Conservation (phyloP, 495 filamentous ascomycete species). For the Coniosporium apollinis region DNA sequence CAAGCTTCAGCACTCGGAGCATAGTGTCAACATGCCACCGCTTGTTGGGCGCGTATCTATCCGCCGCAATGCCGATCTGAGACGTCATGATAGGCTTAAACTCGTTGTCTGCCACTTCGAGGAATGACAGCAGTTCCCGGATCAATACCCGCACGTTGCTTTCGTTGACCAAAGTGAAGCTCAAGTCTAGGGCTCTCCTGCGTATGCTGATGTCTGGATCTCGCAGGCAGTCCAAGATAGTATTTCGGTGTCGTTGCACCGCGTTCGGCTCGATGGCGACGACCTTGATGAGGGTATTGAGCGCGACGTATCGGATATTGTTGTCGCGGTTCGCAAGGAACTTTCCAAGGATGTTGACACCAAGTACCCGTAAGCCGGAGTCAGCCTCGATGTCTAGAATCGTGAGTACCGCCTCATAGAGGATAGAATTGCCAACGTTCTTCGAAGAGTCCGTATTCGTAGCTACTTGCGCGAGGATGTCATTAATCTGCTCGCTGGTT, state of each 20-base stretch:
- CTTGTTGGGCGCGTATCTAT: slow-evolving; percentile 89
- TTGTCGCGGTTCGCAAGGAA: slow-evolving; percentile 96
- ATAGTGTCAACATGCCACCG: slow-evolving; percentile 98
- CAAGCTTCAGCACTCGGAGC: slow-evolving; percentile 75
- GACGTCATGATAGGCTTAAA: slow-evolving; percentile 96
- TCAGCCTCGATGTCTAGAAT: slow-evolving; percentile 98
- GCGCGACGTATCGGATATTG: slow-evolving; percentile 94
- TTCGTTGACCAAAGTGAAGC: slow-evolving; percentile 96
- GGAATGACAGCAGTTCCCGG: slow-evolving; percentile 77
- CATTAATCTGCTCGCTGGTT: slow-evolving; percentile 93
- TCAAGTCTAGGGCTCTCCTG: slow-evolving; percentile 82
- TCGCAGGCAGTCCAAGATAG: slow-evolving; percentile 86
- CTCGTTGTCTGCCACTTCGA: slow-evolving; percentile 93
- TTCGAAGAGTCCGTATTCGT: slow-evolving; percentile 97
- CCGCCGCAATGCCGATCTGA: slow-evolving; percentile 92
- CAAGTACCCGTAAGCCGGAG: slow-evolving; percentile 78
- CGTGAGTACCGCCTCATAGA: slow-evolving; percentile 93
- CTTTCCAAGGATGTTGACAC: slow-evolving; percentile 96
- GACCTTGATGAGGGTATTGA: slow-evolving; percentile 96
- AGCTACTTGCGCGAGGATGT: slow-evolving; percentile 92
- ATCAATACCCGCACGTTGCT: slow-evolving; percentile 86
- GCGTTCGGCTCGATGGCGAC: slow-evolving; percentile 96
- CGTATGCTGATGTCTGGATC: slow-evolving; percentile 99
- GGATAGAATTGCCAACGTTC: slow-evolving; percentile 94
- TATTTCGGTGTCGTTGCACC: slow-evolving; percentile 91